Evolutionary conservation across 495 filamentous ascomycete species (phyloP).

Genomic region (Tuber microsphaerosporum): DNA sequence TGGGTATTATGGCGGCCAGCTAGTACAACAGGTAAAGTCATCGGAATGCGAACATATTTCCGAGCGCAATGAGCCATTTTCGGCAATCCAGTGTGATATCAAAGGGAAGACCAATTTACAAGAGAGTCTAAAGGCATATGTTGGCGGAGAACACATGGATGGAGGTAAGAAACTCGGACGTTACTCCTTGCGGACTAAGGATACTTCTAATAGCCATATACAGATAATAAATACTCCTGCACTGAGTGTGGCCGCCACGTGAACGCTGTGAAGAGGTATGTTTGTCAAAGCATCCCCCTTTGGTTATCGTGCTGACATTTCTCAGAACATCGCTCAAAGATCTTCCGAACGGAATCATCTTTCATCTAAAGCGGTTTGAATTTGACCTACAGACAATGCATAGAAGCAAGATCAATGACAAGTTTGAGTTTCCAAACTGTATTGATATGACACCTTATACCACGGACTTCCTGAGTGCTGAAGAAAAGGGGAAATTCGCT

Average conservation of each 20-base stretch:
- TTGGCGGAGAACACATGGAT: conserved; percentile 94
- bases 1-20: conserved; percentile 81
- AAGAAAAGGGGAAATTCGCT: conserved; percentile 46
- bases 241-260: conserved; percentile 83
- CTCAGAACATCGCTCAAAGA: conserved; percentile 79
- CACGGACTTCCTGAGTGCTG: conserved; percentile 70
- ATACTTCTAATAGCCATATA: conserved; percentile 33
- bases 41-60: conserved; percentile 93
- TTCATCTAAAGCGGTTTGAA: conserved; percentile 93
- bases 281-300: conserved; percentile 7
- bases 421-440: conserved; percentile 73
- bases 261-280: conserved; percentile 81
- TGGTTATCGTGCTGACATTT: conserved; percentile 26
- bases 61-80: conserved; percentile 81
- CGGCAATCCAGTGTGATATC: conserved; percentile 93
- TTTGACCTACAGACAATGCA: conserved; percentile 79
- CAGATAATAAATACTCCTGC: conserved; percentile 96
- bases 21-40: conserved; percentile 90
- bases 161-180: conserved; percentile 53
- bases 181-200: conserved; percentile 15
- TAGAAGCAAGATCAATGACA: conserved; percentile 91
- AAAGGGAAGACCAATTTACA: conserved; percentile 78
- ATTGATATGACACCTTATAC: conserved; percentile 93
- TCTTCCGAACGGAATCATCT: conserved; percentile 88
- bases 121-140: conserved; percentile 87